Evolutionary conservation across 2,329 filamentous ascomycete genomes (phyloP).

Genomic region (Claviceps sp.): DNA sequence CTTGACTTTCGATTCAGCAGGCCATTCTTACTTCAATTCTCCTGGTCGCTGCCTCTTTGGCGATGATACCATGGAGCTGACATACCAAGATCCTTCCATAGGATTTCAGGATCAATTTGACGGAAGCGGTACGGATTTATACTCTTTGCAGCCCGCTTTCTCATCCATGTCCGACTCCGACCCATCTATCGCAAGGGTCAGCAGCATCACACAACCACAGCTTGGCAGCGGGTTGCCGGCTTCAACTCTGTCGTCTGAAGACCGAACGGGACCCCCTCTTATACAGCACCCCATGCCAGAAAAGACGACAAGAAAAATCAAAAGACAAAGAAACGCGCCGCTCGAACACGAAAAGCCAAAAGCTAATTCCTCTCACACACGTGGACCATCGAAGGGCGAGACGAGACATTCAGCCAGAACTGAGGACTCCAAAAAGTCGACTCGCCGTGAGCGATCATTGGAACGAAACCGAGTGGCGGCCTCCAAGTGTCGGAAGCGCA

Average conservation of each 20-base stretch:
- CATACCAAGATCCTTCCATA: neutral
- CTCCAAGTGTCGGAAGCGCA: constrained; percentile 60
- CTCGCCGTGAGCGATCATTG: constrained; percentile 41
- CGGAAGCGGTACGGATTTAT: neutral
- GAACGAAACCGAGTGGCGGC: constrained; percentile 62
- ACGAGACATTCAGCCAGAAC: neutral
- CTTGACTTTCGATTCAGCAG: neutral
- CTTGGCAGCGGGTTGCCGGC: neutral
- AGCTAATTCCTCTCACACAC: neutral
- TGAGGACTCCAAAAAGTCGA: neutral
- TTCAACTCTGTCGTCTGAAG: neutral
- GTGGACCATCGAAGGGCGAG: neutral
- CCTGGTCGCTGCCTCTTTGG: neutral
- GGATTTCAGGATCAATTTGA: neutral
- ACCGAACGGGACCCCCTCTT: neutral
- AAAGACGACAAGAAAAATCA: neutral
- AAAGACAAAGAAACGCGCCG: neutral
- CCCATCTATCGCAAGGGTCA: neutral
- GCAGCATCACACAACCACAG: neutral
- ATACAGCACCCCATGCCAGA: neutral
- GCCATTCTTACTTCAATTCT: neutral
- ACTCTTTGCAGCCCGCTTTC: neutral
- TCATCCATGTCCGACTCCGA: neutral
- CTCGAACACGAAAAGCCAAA: neutral
- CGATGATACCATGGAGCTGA: neutral